These are phyloP conservation scores for Lepiota brunneoincarnata DNA, from an alignment of 768 basidiomycete genomes.

Conservation along the genomic window DNA sequence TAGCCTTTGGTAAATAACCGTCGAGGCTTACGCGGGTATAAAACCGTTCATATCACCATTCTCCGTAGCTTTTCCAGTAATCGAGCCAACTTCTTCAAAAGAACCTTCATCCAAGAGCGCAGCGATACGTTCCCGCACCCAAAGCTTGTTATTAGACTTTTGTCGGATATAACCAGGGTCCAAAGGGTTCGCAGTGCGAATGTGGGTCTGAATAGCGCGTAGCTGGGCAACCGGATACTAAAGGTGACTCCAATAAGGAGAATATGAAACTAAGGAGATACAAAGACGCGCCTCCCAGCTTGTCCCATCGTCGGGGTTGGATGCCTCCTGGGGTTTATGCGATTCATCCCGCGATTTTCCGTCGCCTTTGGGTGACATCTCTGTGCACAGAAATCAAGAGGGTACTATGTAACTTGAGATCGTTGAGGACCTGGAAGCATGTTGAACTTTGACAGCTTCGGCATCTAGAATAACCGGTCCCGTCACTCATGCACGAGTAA, in stretches of 20 bases:
- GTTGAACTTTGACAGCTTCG: conserved; percentile 1
- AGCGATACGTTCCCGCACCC: conserved; percentile 37
- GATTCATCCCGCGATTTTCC: neutral
- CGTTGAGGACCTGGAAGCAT: neutral
- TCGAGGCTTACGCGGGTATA: conserved; percentile 30
- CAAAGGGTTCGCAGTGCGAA: conserved; percentile 28
- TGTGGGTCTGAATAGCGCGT: conserved; percentile 28
- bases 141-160: conserved; percentile 34
- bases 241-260: neutral
- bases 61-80: conserved; percentile 32
- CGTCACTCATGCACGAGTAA: too few species aligned
- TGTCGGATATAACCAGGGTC: conserved; percentile 39
- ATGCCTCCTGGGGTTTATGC: neutral
- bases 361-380: conserved; percentile 5
- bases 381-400: neutral
- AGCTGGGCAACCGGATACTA: conserved; percentile 30
- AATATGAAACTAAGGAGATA: neutral
- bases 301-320: conserved; percentile 19
- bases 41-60: conserved; percentile 29
- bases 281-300: conserved; percentile 28
- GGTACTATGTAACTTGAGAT: neutral
- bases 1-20: neutral
- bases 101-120: conserved; percentile 30
- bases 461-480: conserved; percentile 16
- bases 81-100: conserved; percentile 34